These are phyloP conservation scores for Myxozyma lipomycoides DNA, from an alignment of 805 yeast species.

Conservation along the genomic window DNA sequence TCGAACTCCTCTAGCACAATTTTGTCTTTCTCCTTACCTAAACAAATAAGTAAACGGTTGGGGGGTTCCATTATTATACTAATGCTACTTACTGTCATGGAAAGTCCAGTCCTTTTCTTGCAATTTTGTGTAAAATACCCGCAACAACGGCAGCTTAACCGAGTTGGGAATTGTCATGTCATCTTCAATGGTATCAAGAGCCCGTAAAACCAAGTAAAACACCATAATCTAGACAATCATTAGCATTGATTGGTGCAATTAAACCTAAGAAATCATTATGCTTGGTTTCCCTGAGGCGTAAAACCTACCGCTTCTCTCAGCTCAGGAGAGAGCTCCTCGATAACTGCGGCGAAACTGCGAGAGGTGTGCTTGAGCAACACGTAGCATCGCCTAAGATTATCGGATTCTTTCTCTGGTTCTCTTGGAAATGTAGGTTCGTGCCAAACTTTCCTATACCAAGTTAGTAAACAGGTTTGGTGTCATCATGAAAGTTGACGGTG, in stretches of 20 bases:
- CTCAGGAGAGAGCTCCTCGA: constrained; percentile 85
- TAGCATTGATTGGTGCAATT: not conserved
- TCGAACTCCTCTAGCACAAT: constrained; percentile 77
- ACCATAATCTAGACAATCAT: constrained; percentile 45
- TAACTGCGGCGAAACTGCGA: constrained; percentile 91
- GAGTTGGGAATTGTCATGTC: constrained; percentile 80
- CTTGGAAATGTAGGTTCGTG: constrained; percentile 53
- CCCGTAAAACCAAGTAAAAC: constrained; percentile 82
- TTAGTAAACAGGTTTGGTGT: not conserved
- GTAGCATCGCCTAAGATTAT: constrained; percentile 60
- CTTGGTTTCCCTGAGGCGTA: too few relatives aligned
- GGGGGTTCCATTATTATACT: not conserved
- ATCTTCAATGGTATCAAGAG: constrained; percentile 93
- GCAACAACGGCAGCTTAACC: constrained; percentile 68
- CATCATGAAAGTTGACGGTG: not conserved
- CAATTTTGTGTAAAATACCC: constrained; percentile 63
- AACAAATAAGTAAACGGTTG: constrained; percentile 30
- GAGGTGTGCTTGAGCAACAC: constrained; percentile 66
- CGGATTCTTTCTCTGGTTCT: constrained; percentile 41
- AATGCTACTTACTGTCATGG: constrained; percentile 46
- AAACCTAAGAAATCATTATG: not conserved
- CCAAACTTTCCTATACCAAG: constrained; percentile 36
- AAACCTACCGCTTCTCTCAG: constrained; percentile 59
- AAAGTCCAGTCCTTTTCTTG: constrained; percentile 73
- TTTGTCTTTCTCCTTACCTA: constrained; percentile 76